Percentiles rank a stretch among this genome's conserved stretches.
These are phyloP conservation scores for Geranium rotundifolium DNA, from an alignment of 345 rosid species.

Conservation along the genomic window DNA sequence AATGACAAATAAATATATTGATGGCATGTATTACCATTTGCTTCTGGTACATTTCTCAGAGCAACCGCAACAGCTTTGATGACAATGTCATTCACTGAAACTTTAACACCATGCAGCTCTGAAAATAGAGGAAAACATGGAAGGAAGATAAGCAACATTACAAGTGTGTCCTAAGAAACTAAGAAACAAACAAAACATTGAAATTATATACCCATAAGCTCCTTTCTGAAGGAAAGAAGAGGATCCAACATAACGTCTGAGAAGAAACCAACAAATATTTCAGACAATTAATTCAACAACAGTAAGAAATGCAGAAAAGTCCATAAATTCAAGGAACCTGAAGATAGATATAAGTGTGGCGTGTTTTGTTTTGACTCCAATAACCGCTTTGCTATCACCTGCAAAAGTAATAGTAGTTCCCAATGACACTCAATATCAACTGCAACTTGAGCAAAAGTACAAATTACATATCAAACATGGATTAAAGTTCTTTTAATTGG, in stretches of 20 bases:
- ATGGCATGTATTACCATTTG: constrained; percentile 53
- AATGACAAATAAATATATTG: no score
- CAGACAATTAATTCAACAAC: constrained; percentile 5
- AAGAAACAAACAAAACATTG: constrained; percentile 5
- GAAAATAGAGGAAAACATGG: constrained; percentile 20
- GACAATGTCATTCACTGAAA: constrained; percentile 95
- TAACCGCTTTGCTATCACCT: constrained; percentile 86
- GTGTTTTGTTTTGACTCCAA: constrained; percentile 90
- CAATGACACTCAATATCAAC: neutral
- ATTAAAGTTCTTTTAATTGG: no score
- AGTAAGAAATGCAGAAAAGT: constrained; percentile 9
- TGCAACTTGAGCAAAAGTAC: no score
- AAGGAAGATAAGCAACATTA: constrained; percentile 12
- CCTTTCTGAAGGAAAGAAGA: constrained; percentile 83
- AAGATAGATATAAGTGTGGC: constrained; percentile 81
- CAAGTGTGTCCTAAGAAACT: constrained; percentile 8
- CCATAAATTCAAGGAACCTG: constrained; percentile 35
- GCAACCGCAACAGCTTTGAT: constrained; percentile 87
- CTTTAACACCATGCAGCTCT: constrained; percentile 77
- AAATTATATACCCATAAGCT: constrained; percentile 59
- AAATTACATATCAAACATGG: no score
- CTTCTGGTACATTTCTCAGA: constrained; percentile 69
- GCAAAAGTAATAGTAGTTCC: constrained; percentile 11
- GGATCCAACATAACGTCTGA: constrained; percentile 94
- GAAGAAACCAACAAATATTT: constrained; percentile 13